These are phyloP conservation scores for Phytophthora crassamura DNA, from an alignment of 352 stramenopile genomes.

Conservation along the genomic window DNA sequence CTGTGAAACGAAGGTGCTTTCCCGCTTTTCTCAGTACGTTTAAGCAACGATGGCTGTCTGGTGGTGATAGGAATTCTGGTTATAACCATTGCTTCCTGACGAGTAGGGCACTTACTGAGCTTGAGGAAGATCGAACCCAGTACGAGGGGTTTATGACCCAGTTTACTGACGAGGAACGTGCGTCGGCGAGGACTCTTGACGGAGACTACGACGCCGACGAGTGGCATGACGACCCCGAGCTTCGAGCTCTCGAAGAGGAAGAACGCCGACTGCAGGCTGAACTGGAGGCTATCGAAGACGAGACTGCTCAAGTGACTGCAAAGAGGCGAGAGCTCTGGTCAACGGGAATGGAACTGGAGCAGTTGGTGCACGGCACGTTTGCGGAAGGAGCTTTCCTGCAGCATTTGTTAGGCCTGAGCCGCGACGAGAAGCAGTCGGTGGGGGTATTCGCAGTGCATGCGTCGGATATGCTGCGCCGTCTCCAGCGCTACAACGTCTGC, in stretches of 20 bases:
- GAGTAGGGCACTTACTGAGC: constrained; percentile 48
- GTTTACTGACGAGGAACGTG: constrained; percentile 44
- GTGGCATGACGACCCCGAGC: constrained; percentile 54
- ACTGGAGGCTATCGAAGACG: constrained; percentile 62
- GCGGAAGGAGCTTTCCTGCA: constrained; percentile 79
- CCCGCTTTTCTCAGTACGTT: constrained; percentile 62
- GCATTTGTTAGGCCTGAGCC: constrained; percentile 72
- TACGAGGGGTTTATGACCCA: constrained; percentile 66
- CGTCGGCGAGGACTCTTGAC: constrained; percentile 21
- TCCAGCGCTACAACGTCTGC: constrained; percentile 89
- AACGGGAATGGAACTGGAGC: constrained; percentile 72
- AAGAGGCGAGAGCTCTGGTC: constrained; percentile 79
- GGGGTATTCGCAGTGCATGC: constrained; percentile 79
- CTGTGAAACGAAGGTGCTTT: constrained; percentile 62
- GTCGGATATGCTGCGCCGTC: constrained; percentile 78
- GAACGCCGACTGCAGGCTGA: constrained; percentile 60
- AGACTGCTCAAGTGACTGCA: constrained; percentile 57
- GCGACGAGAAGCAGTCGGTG: constrained; percentile 80
- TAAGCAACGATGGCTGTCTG: background rate
- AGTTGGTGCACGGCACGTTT: constrained; percentile 77
- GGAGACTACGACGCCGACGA: constrained; percentile 40
- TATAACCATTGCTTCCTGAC: constrained; percentile 14
- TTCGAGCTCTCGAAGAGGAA: constrained; percentile 68
- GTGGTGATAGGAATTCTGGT: background rate
- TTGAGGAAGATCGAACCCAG: constrained; percentile 57